Evolutionary conservation across 371 early-diverging fungal genomes (phyloP), one percentile per base, ranked within the genome.

Genomic region (Rhizopus microsporus): DNA sequence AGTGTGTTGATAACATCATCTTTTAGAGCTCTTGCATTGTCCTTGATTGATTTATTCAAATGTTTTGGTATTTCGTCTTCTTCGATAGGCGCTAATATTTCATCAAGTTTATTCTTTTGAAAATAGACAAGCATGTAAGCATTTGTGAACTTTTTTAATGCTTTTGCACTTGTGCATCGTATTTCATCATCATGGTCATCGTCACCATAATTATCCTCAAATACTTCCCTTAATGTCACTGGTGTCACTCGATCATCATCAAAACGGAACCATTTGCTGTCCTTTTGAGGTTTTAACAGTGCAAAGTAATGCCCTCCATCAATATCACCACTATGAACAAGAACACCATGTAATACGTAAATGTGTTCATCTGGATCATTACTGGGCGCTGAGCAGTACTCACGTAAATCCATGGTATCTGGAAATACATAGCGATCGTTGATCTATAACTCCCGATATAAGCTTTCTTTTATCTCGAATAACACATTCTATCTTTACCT

Each of bases 281-380:
- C 83, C 44, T 82, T 77, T 60, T 85, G 83, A 9, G 97, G 94
- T 52, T 89, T 89, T 63, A 98, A 63, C 58, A 95, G 75, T 9
- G 95, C 96, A 82, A 92, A 96, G 72, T 99, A 99, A 80, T 99
- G 99, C 1, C 99, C 99, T 47, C 95, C 94, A 71, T 92, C 85
- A 16, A 93, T 67, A 67, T 94, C 96, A 51, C 99, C 99, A 58
- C 88, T 89, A 72, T 99, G 99, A 7, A 99, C 99, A 53, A 99
- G 82, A 0, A 99, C 99, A 44, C 94, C 96, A 71, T 96, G 94
- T 16, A 96, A 72, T 15, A 80, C 67, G 70, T 96, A 63, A 30
- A 54, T 59, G 32, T 54, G n/a, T 15, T 57, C 55, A 13, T 33
- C 32, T 13, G 54, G 40, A 38, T 61, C 49, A 31, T 34, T 17